phyloP scores from a whole-genome alignment of 192 early-diverging fungal genomes.

The Chytriomyces sp. region DNA sequence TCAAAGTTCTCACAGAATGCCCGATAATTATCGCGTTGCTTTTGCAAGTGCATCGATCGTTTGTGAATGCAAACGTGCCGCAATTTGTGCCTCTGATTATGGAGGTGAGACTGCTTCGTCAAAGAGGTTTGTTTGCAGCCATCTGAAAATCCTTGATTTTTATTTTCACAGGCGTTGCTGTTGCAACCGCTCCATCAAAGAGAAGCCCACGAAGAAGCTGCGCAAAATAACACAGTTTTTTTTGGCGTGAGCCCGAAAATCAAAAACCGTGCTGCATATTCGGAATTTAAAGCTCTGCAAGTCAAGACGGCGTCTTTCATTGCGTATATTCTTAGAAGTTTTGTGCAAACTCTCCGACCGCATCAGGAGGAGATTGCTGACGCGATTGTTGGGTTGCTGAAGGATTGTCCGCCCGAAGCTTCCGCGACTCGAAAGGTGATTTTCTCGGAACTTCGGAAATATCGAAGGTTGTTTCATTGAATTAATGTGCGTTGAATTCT shows the following conservation, averaged over 20 bases:
- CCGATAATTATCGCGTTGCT: conserved; percentile 97
- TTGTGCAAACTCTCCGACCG: conserved; percentile 68
- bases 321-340: conserved; percentile 90
- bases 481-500: neutral
- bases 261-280: conserved; percentile 72
- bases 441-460: neutral
- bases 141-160: neutral
- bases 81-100: conserved; percentile 90
- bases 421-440: conserved; percentile 86
- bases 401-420: conserved; percentile 92
- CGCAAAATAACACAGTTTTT: conserved; percentile 65
- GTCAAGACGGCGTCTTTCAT: conserved; percentile 98
- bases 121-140: neutral
- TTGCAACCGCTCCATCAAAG: conserved; percentile 58
- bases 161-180: conserved; percentile 42
- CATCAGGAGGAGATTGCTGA: conserved; percentile 85
- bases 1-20: conserved; percentile 98
- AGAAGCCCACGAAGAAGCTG: conserved; percentile 57
- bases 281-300: conserved; percentile 93
- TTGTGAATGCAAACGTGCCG: conserved; percentile 79
- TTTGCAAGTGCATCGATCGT: conserved; percentile 84
- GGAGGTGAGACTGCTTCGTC: conserved; percentile 50
- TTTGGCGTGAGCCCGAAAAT: conserved; percentile 80
- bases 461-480: no score
- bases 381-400: conserved; percentile 84